These are phyloP conservation scores for Blyttiomyces sp. DNA, from an alignment of 371 early-diverging fungal genomes.

Conservation along the genomic window DNA sequence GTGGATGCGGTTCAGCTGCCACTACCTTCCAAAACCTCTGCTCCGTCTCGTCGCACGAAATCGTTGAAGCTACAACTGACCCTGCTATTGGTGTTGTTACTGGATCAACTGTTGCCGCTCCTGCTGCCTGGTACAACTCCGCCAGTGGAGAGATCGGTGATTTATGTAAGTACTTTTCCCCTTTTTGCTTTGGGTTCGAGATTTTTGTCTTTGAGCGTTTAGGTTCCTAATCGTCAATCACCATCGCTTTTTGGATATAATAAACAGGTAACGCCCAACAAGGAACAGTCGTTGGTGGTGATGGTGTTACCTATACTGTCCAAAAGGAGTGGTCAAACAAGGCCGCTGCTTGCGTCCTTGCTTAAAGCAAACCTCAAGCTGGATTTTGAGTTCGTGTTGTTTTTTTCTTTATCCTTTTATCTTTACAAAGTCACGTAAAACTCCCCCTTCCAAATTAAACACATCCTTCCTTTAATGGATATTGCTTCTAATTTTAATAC, in stretches of 20 bases:
- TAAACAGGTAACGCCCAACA: constrained; percentile 20
- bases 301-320: constrained; percentile 23
- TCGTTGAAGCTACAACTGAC: constrained; percentile 11
- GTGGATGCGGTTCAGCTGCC: constrained; percentile 14
- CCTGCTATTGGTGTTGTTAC: constrained; percentile 15
- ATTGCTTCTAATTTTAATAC: too few species aligned
- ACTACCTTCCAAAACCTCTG: constrained; percentile 12
- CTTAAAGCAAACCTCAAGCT: too few species aligned
- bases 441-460: too few species aligned
- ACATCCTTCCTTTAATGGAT: too few species aligned
- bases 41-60: constrained; percentile 21
- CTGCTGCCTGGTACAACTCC: constrained; percentile 28
- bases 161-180: too few species aligned
- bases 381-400: too few species aligned
- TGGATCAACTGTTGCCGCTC: constrained; percentile 1
- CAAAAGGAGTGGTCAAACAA: constrained; percentile 18
- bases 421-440: too few species aligned
- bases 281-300: constrained; percentile 7
- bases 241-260: too few species aligned
- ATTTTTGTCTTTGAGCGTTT: too few species aligned
- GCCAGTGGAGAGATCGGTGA: constrained; percentile 31
- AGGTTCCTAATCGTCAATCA: too few species aligned
- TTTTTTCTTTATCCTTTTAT: too few species aligned
- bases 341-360: neutral
- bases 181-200: too few species aligned